These are phyloP conservation scores for Uronychia binucleata DNA, from an alignment of 73 alveolate species.

Conservation along the genomic window DNA sequence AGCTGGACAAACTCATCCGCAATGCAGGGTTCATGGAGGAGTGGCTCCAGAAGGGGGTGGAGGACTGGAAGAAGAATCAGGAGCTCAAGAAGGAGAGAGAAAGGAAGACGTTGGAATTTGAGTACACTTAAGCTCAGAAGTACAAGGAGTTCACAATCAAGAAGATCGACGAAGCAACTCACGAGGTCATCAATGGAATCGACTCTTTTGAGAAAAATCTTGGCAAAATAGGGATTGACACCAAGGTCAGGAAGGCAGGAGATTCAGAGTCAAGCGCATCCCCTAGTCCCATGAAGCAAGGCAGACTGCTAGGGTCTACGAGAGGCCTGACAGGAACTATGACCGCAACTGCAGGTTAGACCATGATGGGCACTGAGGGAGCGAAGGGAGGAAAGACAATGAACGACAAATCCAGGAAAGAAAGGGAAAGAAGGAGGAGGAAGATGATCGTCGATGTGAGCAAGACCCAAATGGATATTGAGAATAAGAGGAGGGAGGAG, in stretches of 20 bases:
- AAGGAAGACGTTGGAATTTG: constrained; percentile 88
- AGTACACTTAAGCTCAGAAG: constrained; percentile 80
- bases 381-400: constrained; percentile 72
- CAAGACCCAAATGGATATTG: constrained; percentile 91
- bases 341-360: constrained; percentile 23
- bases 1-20: constrained; percentile 90
- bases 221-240: constrained; percentile 70
- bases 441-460: constrained; percentile 94
- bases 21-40: constrained; percentile 98
- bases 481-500: constrained; percentile 89
- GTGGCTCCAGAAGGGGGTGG: constrained; percentile 96
- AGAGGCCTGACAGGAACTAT: constrained; percentile 39
- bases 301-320: constrained; percentile 39
- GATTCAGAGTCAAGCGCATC: constrained; percentile 16
- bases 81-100: constrained; percentile 89
- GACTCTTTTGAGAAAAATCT: constrained; percentile 88
- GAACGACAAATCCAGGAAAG: constrained; percentile 81
- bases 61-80: constrained; percentile 96
- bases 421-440: constrained; percentile 93
- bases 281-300: neutral
- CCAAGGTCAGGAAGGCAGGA: constrained; percentile 8
- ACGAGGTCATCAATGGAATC: constrained; percentile 80
- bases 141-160: constrained; percentile 69
- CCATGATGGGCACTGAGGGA: constrained; percentile 28
- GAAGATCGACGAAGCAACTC: constrained; percentile 73